Percentiles rank a stretch among this genome's conserved stretches.
These are phyloP conservation scores for Podila clonocystis DNA, from an alignment of 192 early-diverging fungal genomes.

Conservation along the genomic window DNA sequence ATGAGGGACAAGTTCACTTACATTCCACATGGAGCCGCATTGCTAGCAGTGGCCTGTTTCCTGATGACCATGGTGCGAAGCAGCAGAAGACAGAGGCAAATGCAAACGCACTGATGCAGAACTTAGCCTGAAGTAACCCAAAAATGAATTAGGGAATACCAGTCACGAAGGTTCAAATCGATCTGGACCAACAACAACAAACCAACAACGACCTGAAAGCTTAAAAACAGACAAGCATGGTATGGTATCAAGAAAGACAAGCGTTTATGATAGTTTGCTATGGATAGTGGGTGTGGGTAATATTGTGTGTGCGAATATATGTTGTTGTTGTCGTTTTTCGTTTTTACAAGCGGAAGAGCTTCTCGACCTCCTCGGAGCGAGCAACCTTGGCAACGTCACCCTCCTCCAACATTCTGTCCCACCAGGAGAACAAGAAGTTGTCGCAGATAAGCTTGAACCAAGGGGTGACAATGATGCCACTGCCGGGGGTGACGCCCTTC, in stretches of 20 bases:
- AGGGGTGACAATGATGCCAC: conserved; percentile 75
- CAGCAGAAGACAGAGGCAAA: not conserved
- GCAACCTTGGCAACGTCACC: conserved; percentile 48
- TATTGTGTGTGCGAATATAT: not conserved
- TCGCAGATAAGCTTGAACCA: conserved; percentile 97
- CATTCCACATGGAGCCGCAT: conserved; percentile 42
- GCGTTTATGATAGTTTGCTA: not conserved
- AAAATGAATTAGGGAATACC: not conserved
- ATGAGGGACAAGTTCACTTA: conserved; percentile 2
- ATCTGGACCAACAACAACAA: too few species aligned
- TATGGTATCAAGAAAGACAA: too few species aligned
- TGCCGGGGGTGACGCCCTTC: conserved; percentile 26
- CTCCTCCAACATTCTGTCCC: conserved; percentile 74
- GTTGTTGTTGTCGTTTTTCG: not conserved
- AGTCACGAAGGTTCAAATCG: not conserved
- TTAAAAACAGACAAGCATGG: not conserved
- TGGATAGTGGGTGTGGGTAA: not conserved
- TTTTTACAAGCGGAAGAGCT: conserved; percentile 45
- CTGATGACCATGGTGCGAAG: conserved; percentile 29
- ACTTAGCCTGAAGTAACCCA: not conserved
- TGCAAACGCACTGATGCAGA: not conserved
- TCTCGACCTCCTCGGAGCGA: conserved; percentile 20
- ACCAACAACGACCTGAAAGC: too few species aligned
- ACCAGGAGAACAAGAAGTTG: conserved; percentile 96
- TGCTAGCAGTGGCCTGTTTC: conserved; percentile 21